A percentile compares a stretch with the other conserved stretches of the same genome.
phyloP scores from a whole-genome alignment of 1,284 basidiomycete genomes.

The Trichosporon ovoides region DNA sequence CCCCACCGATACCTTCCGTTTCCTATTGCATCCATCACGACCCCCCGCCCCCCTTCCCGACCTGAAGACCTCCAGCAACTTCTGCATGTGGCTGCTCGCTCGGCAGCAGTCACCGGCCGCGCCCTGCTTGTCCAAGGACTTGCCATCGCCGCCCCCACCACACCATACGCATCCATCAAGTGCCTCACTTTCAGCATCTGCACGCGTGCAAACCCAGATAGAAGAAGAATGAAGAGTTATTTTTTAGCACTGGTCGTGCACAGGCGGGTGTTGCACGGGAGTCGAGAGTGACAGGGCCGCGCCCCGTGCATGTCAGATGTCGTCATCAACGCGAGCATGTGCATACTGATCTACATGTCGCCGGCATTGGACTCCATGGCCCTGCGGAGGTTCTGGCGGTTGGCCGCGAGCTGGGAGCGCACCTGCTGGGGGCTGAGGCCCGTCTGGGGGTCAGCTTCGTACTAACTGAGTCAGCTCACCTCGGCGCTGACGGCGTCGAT shows the following conservation, averaged over 20 bases:
- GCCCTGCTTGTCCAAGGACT: conserved; percentile 47
- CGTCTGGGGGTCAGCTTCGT: not conserved
- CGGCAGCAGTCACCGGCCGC: conserved; percentile 32
- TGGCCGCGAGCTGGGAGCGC: not conserved
- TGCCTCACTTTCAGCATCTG: conserved; percentile 21
- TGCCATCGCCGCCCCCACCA: conserved; percentile 31
- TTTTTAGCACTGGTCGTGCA: no score
- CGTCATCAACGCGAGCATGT: not conserved
- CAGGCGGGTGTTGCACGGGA: no score
- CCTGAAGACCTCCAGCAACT: conserved; percentile 12
- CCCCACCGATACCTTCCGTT: conserved; percentile 13
- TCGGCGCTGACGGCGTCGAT: not conserved
- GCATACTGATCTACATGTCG: not conserved
- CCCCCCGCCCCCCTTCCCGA: not conserved
- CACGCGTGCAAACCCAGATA: conserved; percentile 13
- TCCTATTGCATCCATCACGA: conserved; percentile 13
- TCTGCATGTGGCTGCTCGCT: conserved; percentile 3
- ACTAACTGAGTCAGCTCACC: not conserved
- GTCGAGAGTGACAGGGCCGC: no score
- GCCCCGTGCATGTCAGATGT: conserved; percentile 20
- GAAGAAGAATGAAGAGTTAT: conserved; percentile 10
- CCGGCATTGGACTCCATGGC: not conserved
- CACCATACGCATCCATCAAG: conserved; percentile 17
- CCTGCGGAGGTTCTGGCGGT: not conserved
- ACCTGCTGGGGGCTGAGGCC: conserved; percentile 5